Evolutionary conservation across 1,284 basidiomycete species (phyloP), one percentile per base, ranked within the genome.

Genomic region (Amylostereum areolatum): DNA sequence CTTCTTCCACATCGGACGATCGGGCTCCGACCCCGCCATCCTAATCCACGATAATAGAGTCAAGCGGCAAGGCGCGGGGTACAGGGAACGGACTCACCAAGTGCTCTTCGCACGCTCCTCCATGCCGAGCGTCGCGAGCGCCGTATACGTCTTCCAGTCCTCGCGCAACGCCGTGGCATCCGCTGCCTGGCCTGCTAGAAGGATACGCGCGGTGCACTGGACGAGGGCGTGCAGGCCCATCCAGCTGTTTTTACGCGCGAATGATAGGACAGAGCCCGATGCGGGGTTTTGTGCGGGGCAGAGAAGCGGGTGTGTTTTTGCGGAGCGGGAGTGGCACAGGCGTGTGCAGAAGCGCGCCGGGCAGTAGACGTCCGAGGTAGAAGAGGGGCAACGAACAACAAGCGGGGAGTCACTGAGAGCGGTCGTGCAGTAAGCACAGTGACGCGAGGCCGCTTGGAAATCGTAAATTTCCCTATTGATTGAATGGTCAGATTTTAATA

Each of bases 341-440:
- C 86, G 77, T 55, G 81, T 89, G 69, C 92, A 94, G 69, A 92
- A 95, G 36, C 80, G 71, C 6, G 81, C 78, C 10, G 77, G 71
- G 57, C 88, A 89, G 25, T 66, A 61, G 10, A 67, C 57, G 2
- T 68, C 57, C 0, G 71, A 66, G 1, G 68, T 59, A 2, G 72
- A 68, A 24, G 75, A 70, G 2, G 73, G 60, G 50, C 85, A 87
- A 2, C 72, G 62, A 5, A 77, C 64, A 39, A 74, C 67, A 28
- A 83, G 69, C 0, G 75, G 67, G 7, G 78, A 77, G 5, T 60
- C 60, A 25, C 63, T 65, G 46, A 89, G 69, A 2, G 80, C 79
- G 0, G 83, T 88, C 9, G 83, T 80, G 61, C 87, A 90, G 62
- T 77, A 74, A 3, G 70, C 71, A 61, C 87, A 90, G 5, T 83